These are phyloP conservation scores for Pythium phragmiticola DNA, from an alignment of 352 stramenopile species.

Conservation along the genomic window DNA sequence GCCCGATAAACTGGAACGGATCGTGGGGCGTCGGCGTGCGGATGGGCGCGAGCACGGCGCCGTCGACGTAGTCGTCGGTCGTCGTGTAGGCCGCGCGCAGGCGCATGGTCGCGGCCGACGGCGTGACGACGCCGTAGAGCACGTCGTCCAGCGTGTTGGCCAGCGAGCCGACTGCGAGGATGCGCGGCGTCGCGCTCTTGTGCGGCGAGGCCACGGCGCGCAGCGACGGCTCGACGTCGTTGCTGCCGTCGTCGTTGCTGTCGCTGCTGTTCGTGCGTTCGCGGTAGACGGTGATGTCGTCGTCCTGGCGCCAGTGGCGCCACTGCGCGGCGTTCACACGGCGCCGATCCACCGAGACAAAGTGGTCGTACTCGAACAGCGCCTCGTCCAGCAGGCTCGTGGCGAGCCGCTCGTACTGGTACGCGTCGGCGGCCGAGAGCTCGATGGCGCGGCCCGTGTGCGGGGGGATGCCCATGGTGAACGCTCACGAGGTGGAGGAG, in stretches of 20 bases:
- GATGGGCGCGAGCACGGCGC: constrained; percentile 41
- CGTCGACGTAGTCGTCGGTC: constrained; percentile 49
- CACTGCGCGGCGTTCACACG: constrained; percentile 22
- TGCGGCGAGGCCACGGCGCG: background rate
- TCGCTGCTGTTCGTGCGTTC: constrained; percentile 10
- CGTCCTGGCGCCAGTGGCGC: constrained; percentile 22
- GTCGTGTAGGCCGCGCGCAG: constrained; percentile 53
- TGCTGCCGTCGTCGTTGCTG: background rate
- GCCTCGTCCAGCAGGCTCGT: constrained; percentile 23
- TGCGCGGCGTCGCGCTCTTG: background rate
- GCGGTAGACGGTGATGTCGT: constrained; percentile 24
- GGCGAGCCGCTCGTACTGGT: constrained; percentile 24
- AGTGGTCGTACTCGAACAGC: constrained; percentile 26
- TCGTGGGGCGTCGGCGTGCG: constrained; percentile 31
- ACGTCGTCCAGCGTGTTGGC: constrained; percentile 50
- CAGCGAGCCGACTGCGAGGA: constrained; percentile 39
- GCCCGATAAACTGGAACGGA: constrained; percentile 49
- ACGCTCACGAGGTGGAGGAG: background rate
- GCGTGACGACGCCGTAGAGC: constrained; percentile 55
- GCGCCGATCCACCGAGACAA: constrained; percentile 19
- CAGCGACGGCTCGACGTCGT: too few species aligned
- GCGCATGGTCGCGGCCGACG: constrained; percentile 44
- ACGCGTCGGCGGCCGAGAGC: constrained; percentile 23
- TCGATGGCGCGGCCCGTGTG: constrained; percentile 11
- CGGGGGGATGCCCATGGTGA: constrained; percentile 7